Conservation (phyloP, 495 filamentous ascomycete species). For the Penicillium manginii region DNA sequence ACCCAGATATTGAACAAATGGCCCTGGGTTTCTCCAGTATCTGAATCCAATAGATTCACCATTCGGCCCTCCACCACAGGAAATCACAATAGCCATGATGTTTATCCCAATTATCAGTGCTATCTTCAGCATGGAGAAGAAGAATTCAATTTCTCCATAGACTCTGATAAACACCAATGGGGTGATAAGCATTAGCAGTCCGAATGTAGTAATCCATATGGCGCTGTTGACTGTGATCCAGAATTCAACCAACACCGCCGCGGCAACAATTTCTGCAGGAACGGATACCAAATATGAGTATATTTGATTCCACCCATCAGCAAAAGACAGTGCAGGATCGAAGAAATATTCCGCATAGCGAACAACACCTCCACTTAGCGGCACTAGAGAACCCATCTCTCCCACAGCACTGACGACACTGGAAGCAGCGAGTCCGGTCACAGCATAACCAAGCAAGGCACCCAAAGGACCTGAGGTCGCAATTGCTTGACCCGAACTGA, state of each 20-base stretch:
- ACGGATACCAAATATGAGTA: not conserved
- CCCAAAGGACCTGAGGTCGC: constrained; percentile 1
- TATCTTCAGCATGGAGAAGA: too few relatives aligned
- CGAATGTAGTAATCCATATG: not conserved
- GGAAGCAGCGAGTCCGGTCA: not conserved
- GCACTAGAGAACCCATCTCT: constrained; percentile 29
- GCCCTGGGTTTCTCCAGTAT: constrained; percentile 29
- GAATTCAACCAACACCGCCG: not conserved
- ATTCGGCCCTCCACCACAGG: constrained; percentile 23
- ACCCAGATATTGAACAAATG: constrained; percentile 22
- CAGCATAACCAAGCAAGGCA: too few relatives aligned
- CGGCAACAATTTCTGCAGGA: not conserved
- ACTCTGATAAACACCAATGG: too few relatives aligned
- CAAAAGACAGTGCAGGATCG: not conserved
- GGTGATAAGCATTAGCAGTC: not conserved
- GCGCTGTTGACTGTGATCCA: not conserved
- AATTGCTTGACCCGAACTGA: constrained; percentile 58
- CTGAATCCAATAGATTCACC: constrained; percentile 24
- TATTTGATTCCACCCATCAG: not conserved
- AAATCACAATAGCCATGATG: constrained; percentile 16
- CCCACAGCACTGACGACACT: constrained; percentile 25
- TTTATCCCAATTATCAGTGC: too few relatives aligned
- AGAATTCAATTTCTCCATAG: too few relatives aligned
- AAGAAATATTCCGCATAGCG: not conserved
- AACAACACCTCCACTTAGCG: constrained; percentile 28